Conservation (phyloP, 352 stramenopile genomes). For the Pythium apleroticum region DNA sequence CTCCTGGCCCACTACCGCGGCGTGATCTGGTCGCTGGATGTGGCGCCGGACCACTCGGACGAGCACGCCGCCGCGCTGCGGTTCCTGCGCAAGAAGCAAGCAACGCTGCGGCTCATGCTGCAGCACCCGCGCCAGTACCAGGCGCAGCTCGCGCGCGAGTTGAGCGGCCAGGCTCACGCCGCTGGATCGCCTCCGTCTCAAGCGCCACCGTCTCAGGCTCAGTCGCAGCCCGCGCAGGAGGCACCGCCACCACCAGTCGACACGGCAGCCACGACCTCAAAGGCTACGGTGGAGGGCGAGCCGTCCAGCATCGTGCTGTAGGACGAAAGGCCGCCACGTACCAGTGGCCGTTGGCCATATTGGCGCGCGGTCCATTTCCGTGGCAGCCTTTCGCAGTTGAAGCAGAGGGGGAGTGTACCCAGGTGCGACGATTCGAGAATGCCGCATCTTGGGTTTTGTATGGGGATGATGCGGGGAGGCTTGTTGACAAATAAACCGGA, state of each 20-base stretch:
- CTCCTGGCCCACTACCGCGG: conserved; percentile 25
- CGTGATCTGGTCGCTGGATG: conserved; percentile 24
- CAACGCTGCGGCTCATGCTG: conserved; percentile 12
- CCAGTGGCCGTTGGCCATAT: neutral
- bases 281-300: neutral
- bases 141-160: neutral
- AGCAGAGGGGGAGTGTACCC: neutral
- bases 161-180: neutral
- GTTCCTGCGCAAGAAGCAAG: conserved; percentile 22
- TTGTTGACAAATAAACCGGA: conserved; percentile 10
- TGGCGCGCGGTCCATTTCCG: neutral
- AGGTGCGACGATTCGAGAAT: neutral
- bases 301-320: neutral
- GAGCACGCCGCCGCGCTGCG: conserved; percentile 16
- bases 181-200: neutral
- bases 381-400: conserved; percentile 14
- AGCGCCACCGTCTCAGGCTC: neutral
- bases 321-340: neutral
- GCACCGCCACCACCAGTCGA: neutral
- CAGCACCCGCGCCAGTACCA: conserved; percentile 2
- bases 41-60: conserved; percentile 6
- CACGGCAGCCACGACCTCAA: neutral
- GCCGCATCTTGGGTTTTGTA: conserved; percentile 21
- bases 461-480: neutral
- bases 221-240: neutral